Evolutionary conservation across 148 eudicot genomes (phyloP).

Genomic region (Rhododendron henanense): DNA sequence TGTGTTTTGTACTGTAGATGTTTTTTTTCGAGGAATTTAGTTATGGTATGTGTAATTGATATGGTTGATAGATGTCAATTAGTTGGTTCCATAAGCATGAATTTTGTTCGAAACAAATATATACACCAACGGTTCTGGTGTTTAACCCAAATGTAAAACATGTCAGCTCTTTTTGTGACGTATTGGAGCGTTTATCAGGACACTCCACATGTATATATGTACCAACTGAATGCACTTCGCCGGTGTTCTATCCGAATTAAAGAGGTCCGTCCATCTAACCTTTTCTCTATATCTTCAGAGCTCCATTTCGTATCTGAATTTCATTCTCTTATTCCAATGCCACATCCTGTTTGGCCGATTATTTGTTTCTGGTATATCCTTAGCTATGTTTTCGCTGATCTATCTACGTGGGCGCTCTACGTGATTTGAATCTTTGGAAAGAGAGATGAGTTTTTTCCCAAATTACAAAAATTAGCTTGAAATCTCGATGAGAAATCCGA

Average conservation of each 20-base stretch:
- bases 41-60: not conserved
- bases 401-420: not conserved
- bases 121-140: not conserved
- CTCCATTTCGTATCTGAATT: not conserved
- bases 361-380: not conserved
- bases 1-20: not conserved
- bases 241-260: no score
- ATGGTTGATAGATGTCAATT: not conserved
- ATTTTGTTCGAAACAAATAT: not conserved
- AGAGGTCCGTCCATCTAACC: no score
- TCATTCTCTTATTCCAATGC: not conserved
- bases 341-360: not conserved
- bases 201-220: no score
- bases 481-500: not conserved
- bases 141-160: no score
- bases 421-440: no score
- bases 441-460: not conserved
- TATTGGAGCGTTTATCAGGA: no score
- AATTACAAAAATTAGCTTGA: not conserved
- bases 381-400: not conserved
- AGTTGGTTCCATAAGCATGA: not conserved
- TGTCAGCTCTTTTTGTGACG: no score
- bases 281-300: no score
- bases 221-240: no score
- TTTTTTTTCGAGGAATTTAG: not conserved